Evolutionary conservation across 2,329 filamentous ascomycete species (phyloP).

Genomic region (Cladophialophora immunda): DNA sequence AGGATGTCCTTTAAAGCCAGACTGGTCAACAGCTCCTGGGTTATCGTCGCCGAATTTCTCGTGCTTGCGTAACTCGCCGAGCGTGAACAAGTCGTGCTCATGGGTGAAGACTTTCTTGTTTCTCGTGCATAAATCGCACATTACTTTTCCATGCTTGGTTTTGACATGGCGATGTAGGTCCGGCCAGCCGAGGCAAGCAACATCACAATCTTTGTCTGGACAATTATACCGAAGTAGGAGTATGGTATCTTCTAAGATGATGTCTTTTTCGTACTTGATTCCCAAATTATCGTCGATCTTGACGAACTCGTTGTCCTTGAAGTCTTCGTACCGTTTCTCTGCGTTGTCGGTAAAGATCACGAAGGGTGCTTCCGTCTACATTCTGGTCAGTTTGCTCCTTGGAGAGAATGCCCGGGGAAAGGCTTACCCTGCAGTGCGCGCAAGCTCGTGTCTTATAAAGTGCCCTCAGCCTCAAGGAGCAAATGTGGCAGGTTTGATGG

Average conservation of each 20-base stretch:
- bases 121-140: conserved; percentile 80
- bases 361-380: conserved; percentile 61
- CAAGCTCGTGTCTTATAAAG: conserved; percentile 97
- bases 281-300: conserved; percentile 85
- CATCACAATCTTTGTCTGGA: conserved; percentile 83
- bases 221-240: conserved; percentile 93
- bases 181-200: conserved; percentile 82
- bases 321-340: conserved; percentile 86
- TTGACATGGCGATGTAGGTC: conserved; percentile 84
- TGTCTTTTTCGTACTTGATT: conserved; percentile 86
- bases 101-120: conserved; percentile 99
- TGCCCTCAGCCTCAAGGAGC: conserved; percentile 86
- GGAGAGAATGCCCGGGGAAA: background rate
- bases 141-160: conserved; percentile 78
- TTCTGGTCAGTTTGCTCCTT: conserved; percentile 17
- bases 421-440: conserved; percentile 86
- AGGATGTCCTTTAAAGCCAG: conserved; percentile 94
- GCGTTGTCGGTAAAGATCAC: conserved; percentile 93
- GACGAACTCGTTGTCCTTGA: conserved; percentile 74
- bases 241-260: conserved; percentile 90
- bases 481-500: conserved; percentile 96
- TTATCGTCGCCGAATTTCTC: conserved; percentile 91
- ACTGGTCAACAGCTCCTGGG: conserved; percentile 88
- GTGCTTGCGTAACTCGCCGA: conserved; percentile 81
- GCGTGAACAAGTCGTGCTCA: conserved; percentile 91